phyloP scores from a whole-genome alignment of 1,139 yeast species.

The Kluyveromyces sp. region DNA sequence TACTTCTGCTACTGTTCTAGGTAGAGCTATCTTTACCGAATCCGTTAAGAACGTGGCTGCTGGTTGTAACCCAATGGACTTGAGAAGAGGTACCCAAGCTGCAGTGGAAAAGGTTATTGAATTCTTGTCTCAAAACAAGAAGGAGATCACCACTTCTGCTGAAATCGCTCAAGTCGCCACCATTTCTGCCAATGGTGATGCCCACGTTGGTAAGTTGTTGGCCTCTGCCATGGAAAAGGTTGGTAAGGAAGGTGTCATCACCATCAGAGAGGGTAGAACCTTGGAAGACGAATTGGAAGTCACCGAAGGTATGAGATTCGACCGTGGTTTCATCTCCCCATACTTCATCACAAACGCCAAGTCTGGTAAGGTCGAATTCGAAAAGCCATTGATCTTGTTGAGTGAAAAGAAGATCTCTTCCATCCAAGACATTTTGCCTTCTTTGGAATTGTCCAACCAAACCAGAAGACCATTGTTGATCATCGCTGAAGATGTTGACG shows the following conservation, averaged over 20 bases:
- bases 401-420: slow-evolving; percentile 94
- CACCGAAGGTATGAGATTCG: slow-evolving; percentile 99
- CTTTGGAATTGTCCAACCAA: slow-evolving; percentile 91
- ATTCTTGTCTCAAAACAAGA: slow-evolving; percentile 82
- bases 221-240: slow-evolving; percentile 99
- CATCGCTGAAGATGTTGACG: slow-evolving; percentile 95
- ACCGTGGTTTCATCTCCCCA: slow-evolving; percentile 97
- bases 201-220: slow-evolving; percentile 85
- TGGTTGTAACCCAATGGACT: slow-evolving; percentile 99
- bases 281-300: slow-evolving; percentile 95
- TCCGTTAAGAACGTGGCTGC: slow-evolving; percentile 98
- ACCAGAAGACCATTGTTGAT: slow-evolving; percentile 91
- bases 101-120: slow-evolving; percentile 96
- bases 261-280: slow-evolving; percentile 96
- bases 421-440: slow-evolving; percentile 87
- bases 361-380: slow-evolving; percentile 95
- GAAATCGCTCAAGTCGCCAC: slow-evolving; percentile 99
- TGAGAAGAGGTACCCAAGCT: slow-evolving; percentile 97
- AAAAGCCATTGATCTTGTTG: slow-evolving; percentile 82
- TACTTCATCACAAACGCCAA: slow-evolving; percentile 96
- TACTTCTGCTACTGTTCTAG: slow-evolving; percentile 94
- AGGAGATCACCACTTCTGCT: slow-evolving; percentile 92
- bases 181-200: slow-evolving; percentile 95
- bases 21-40: slow-evolving; percentile 95
- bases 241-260: slow-evolving; percentile 98